Evolutionary conservation across 2,329 filamentous ascomycete species (phyloP), one percentile per base, ranked within the genome.

Genomic region (Sporothrix sp.): DNA sequence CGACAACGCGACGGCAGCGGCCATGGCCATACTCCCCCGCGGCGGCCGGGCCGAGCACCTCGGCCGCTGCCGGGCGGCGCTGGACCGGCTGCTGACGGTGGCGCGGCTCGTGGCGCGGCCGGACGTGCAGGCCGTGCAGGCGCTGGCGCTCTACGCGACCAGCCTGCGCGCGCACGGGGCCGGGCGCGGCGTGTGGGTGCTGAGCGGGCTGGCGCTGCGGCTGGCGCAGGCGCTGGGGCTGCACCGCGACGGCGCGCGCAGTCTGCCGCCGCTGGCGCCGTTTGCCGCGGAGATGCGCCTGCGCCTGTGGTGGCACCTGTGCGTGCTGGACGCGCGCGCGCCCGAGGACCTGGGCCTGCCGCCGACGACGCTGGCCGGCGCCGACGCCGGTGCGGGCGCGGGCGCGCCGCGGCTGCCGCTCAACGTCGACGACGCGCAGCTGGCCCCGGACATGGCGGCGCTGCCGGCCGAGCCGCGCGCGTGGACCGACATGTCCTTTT

Each of bases 341-440:
- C 73, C 73, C 2, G 78, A 82, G 55, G 78, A 81, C 51, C 75
- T 80, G 54, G 78, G 79, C 0, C 57, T 68, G 9, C 54, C 59
- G 27, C 54, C 52, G 28, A 53, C 45, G 23, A 55, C n/a, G n/a
- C n/a, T 52, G 50, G 48, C 36, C 47, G 71, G 73, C 56, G 68
- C 72, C 2, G 71, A 68, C 1, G 56, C n/a, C n/a, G n/a, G n/a
- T n/a, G n/a, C n/a, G n/a, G n/a, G n/a, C n/a, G n/a, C n/a, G n/a
- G n/a, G 57, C 36, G 71, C 76, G 28, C 74, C 75, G 0, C 70
- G 73, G 36, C 67, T 77, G 61, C 76, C 78, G 1, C 65, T 74
- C 3, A 81, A 81, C 51, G 63, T 80, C 37, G 72, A 81, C 49
- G 78, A 81, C 54, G 60, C 57, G 13, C 74, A 78, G 37, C 60